A percentile compares a stretch with the other conserved stretches of the same genome.
phyloP scores from a whole-genome alignment of 2,329 filamentous ascomycete genomes.

The Nemania serpens region DNA sequence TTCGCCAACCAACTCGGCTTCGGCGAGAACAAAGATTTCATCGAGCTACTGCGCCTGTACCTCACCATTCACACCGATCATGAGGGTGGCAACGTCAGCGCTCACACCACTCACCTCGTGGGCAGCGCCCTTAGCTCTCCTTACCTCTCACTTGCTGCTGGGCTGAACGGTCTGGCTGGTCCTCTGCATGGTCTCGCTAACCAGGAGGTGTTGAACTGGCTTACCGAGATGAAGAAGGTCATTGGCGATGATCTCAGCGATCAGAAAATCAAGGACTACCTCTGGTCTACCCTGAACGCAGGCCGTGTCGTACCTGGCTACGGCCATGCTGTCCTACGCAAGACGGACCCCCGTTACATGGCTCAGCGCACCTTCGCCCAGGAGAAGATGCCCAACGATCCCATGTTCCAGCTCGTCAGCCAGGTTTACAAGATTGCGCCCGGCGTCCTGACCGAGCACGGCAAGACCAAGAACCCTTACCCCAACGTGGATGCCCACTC shows the following conservation, averaged over 20 bases:
- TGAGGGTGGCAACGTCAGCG: slow-evolving; percentile 98
- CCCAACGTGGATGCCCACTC: slow-evolving; percentile 99
- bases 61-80: slow-evolving; percentile 99
- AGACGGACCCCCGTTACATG: slow-evolving; percentile 99
- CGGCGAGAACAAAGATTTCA: slow-evolving; percentile 90
- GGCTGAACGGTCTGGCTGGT: slow-evolving; percentile 96
- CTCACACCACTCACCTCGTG: slow-evolving; percentile 98
- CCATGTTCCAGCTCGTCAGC: slow-evolving; percentile 99
- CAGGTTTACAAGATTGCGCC: slow-evolving; percentile 99
- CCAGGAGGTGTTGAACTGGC: slow-evolving; percentile 99
- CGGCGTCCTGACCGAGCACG: slow-evolving; percentile 96
- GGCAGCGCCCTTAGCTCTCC: slow-evolving; percentile 96
- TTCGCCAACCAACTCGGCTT: slow-evolving; percentile 99
- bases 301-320: slow-evolving; percentile 98
- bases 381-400: slow-evolving; percentile 90
- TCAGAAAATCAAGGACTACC: slow-evolving; percentile 96
- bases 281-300: slow-evolving; percentile 94
- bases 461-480: slow-evolving; percentile 99
- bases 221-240: slow-evolving; percentile 96
- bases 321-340: slow-evolving; percentile 97
- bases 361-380: slow-evolving; percentile 97
- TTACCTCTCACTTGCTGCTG: slow-evolving; percentile 93
- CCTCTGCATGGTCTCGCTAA: slow-evolving; percentile 99
- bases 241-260: slow-evolving; percentile 95
- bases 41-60: slow-evolving; percentile 98